A percentile compares a stretch with the other conserved stretches of the same genome.
phyloP scores from a whole-genome alignment of 352 stramenopile species.

The Thalassiosira ordinaria region DNA sequence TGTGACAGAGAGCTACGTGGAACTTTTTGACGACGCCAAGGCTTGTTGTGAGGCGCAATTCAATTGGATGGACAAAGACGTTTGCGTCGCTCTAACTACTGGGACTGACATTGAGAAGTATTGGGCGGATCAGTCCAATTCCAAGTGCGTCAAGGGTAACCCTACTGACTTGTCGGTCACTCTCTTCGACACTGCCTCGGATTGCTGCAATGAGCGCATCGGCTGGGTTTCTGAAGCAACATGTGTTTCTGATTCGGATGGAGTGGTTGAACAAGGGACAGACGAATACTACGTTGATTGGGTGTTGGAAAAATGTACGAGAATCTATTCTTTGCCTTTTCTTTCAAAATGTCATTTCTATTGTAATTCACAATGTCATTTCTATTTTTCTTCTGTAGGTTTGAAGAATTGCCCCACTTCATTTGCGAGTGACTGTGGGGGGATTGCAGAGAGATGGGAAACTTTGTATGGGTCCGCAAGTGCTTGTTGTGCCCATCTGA shows the following conservation, averaged over 20 bases:
- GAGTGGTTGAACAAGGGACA: background rate
- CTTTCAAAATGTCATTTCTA: too few species aligned
- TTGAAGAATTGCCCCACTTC: too few species aligned
- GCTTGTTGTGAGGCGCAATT: conserved; percentile 17
- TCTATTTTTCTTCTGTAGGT: too few species aligned
- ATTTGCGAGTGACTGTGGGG: conserved; percentile 23
- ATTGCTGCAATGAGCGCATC: background rate
- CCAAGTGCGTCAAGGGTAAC: conserved; percentile 15
- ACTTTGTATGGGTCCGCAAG: background rate
- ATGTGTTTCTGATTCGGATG: background rate
- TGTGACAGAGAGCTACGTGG: conserved; percentile 10
- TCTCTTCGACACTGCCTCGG: conserved; percentile 7
- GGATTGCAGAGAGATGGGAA: conserved; percentile 6
- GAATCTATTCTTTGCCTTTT: too few species aligned
- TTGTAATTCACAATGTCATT: too few species aligned
- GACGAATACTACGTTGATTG: conserved; percentile 15
- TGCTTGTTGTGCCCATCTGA: conserved; percentile 8
- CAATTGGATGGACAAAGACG: conserved; percentile 19
- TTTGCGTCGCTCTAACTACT: conserved; percentile 5
- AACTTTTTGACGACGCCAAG: conserved; percentile 18
- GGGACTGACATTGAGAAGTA: conserved; percentile 6
- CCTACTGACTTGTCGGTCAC: background rate
- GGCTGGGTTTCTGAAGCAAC: background rate
- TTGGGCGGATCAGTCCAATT: background rate
- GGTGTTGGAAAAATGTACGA: background rate